phyloP scores from a whole-genome alignment of 2,329 filamentous ascomycete species.

The Orbilia oligospora region DNA sequence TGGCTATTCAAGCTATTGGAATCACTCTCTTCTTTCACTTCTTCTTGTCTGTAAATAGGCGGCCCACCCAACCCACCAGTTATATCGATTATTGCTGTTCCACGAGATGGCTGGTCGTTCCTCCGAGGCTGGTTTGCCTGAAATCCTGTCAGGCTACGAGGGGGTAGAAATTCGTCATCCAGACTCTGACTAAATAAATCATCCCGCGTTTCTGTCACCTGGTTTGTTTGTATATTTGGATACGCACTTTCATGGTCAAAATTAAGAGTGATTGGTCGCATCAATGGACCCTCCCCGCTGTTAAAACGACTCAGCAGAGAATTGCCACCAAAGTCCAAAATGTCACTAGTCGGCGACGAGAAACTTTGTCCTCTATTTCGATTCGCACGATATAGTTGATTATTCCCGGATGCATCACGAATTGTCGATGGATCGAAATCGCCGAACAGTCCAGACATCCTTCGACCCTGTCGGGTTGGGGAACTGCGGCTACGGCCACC shows the following conservation, averaged over 20 bases:
- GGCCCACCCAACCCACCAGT: constrained; percentile 17
- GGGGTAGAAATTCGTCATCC: not conserved
- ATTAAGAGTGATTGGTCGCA: not conserved
- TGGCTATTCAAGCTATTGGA: not conserved
- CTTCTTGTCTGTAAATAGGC: not conserved
- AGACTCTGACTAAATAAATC: not conserved
- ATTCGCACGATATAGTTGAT: not conserved
- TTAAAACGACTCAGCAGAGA: not conserved
- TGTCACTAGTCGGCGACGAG: not conserved
- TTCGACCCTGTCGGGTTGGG: not conserved
- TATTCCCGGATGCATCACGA: not conserved
- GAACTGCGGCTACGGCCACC: constrained; percentile 22
- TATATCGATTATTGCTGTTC: not conserved
- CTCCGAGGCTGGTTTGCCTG: not conserved
- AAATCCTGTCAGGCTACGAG: not conserved
- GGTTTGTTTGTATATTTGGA: not conserved
- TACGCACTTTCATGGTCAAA: not conserved
- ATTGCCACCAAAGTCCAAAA: constrained; percentile 4
- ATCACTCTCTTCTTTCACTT: constrained; percentile 16
- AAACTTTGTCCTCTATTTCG: constrained; percentile 1
- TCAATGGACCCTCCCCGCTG: not conserved
- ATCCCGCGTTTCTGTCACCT: not conserved
- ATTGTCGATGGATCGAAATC: not conserved
- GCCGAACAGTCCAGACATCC: not conserved
- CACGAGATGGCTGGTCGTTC: not conserved